phyloP scores from a whole-genome alignment of 2,329 filamentous ascomycete genomes.

The Calonectria pauciramosa region DNA sequence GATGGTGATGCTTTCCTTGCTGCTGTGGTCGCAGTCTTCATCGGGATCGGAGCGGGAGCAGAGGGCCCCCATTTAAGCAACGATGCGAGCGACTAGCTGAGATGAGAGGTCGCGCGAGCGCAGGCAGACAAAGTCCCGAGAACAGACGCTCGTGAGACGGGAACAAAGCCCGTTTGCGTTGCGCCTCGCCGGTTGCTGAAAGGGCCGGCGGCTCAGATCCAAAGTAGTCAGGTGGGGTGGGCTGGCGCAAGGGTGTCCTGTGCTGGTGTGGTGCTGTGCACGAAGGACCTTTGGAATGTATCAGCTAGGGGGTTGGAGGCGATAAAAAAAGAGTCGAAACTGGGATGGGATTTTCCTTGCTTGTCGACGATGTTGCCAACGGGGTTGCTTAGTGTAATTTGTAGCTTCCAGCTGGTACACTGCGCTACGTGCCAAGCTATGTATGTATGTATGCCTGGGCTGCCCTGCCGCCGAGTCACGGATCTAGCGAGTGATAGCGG shows the following conservation, averaged over 20 bases:
- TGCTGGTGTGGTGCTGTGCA: background rate
- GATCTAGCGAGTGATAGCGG: background rate
- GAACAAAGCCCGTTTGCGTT: background rate
- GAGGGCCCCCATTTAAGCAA: conserved; percentile 44
- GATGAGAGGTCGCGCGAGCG: background rate
- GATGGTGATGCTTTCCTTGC: conserved; percentile 24
- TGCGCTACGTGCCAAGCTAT: background rate
- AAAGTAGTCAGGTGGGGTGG: background rate
- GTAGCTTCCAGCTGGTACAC: background rate
- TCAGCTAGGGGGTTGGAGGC: background rate
- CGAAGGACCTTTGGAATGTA: background rate
- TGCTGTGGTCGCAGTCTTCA: conserved; percentile 3
- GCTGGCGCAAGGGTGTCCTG: background rate
- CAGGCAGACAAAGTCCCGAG: background rate
- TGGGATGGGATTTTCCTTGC: background rate
- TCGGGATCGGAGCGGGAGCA: conserved; percentile 40
- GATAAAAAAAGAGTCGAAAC: background rate
- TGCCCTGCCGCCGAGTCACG: background rate
- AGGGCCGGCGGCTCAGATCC: background rate
- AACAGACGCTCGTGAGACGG: background rate
- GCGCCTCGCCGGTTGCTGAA: background rate
- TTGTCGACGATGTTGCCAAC: background rate
- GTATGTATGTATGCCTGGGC: background rate
- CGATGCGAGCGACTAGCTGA: background rate
- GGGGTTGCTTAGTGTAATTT: background rate